These are phyloP conservation scores for Citrus hindsii DNA, from an alignment of 345 rosid genomes.

Conservation along the genomic window DNA sequence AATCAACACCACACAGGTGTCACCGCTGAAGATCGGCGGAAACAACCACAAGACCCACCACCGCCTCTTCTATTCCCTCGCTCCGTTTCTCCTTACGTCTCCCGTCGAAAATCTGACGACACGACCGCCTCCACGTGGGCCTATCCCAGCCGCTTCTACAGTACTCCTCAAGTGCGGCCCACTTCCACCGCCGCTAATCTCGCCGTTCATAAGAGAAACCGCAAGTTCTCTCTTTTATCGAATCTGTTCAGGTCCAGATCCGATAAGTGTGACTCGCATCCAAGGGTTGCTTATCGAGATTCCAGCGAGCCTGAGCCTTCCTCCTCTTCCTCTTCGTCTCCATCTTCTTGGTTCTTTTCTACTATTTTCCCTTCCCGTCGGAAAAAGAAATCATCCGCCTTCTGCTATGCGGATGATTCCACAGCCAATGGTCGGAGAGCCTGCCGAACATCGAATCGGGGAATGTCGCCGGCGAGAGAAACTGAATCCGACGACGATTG, in stretches of 20 bases:
- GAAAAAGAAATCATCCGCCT: slow-evolving; percentile 37
- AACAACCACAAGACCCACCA: slow-evolving; percentile 19
- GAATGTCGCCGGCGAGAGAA: slow-evolving; percentile 74
- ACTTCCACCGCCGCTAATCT: slow-evolving; percentile 19
- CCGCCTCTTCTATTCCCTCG: slow-evolving; percentile 67
- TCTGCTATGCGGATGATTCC: slow-evolving; percentile 32
- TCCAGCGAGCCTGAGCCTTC: slow-evolving; percentile 29
- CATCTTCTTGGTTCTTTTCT: slow-evolving; percentile 64
- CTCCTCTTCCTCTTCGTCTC: slow-evolving; percentile 28
- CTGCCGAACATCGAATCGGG: slow-evolving; percentile 43
- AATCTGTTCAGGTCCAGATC: slow-evolving; percentile 70
- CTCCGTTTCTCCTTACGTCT: slow-evolving; percentile 75
- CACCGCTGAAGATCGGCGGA: slow-evolving; percentile 22
- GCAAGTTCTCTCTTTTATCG: slow-evolving; percentile 44
- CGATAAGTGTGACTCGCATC: slow-evolving; percentile 46
- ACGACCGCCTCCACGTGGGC: slow-evolving; percentile 5
- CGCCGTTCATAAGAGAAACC: slow-evolving; percentile 32
- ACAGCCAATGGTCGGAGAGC: slow-evolving; percentile 22
- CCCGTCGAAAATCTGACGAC: slow-evolving; percentile 62
- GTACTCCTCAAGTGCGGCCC: slow-evolving; percentile 76
- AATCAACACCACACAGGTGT: slow-evolving; percentile 8
- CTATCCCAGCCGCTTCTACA: slow-evolving; percentile 42
- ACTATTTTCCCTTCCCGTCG: slow-evolving; percentile 34
- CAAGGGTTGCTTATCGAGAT: slow-evolving; percentile 23
- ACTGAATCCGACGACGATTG: slow-evolving; percentile 29